Conservation (phyloP, 208 protist species). For the Leishmania turanica region DNA sequence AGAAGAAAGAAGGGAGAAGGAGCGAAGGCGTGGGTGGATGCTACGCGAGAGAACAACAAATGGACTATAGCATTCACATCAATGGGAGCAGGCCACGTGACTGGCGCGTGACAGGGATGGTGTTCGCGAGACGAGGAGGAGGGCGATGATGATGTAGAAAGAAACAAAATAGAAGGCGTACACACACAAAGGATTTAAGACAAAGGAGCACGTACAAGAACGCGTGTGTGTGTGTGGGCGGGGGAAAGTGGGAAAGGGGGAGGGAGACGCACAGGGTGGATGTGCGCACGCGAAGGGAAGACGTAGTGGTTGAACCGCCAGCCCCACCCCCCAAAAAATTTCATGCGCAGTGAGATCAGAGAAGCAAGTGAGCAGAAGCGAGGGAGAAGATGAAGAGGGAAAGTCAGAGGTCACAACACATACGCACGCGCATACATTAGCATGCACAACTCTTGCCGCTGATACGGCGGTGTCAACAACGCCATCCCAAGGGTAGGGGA, state of each 20-base stretch:
- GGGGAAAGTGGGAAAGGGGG: not conserved
- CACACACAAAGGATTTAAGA: not conserved
- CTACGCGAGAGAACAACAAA: not conserved
- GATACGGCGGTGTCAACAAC: not conserved
- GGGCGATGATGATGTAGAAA: not conserved
- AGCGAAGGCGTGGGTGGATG: not conserved
- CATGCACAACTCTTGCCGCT: not conserved
- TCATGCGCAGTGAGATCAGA: not conserved
- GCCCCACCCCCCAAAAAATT: not conserved
- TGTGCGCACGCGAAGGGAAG: not conserved
- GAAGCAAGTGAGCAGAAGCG: not conserved
- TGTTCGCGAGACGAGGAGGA: not conserved
- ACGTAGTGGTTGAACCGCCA: not conserved
- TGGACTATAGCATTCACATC: not conserved
- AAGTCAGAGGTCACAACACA: not conserved
- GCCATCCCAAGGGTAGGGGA: not conserved
- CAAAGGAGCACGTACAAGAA: not conserved
- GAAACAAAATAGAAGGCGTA: not conserved
- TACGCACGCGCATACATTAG: not conserved
- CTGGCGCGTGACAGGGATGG: not conserved
- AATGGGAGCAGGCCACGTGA: not conserved
- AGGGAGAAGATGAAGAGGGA: not conserved
- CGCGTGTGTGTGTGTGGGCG: not conserved
- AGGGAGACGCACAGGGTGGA: not conserved
- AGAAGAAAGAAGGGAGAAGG: not conserved